Evolutionary conservation across 805 yeast species (phyloP).

Genomic region (Wilhelminamyces savonicus): DNA sequence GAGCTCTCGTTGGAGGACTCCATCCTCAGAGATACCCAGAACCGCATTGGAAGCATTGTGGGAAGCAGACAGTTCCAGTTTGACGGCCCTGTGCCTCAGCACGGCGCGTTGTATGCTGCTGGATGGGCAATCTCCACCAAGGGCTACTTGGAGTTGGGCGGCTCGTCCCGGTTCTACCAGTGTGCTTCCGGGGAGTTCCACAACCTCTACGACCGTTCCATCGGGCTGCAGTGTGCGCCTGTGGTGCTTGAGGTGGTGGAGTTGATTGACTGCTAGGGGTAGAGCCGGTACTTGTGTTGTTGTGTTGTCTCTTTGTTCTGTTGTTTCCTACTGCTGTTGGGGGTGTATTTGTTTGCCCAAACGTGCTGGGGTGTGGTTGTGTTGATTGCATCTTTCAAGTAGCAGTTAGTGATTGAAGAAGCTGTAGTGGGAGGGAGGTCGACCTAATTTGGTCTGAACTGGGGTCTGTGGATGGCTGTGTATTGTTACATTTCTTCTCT

Average conservation of each 20-base stretch:
- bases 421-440: too few relatives aligned
- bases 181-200: constrained; percentile 35
- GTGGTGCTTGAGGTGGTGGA: constrained; percentile 33
- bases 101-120: constrained; percentile 31
- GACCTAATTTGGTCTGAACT: too few relatives aligned
- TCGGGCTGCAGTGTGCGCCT: constrained; percentile 30
- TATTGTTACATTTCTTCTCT: too few relatives aligned
- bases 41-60: constrained; percentile 33
- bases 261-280: constrained; percentile 19
- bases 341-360: too few relatives aligned
- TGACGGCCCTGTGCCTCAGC: constrained; percentile 36
- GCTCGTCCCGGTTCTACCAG: constrained; percentile 26
- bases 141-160: constrained; percentile 30
- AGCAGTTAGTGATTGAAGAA: too few relatives aligned
- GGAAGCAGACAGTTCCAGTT: constrained; percentile 33
- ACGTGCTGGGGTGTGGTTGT: too few relatives aligned
- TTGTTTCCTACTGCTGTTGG: too few relatives aligned
- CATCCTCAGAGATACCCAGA: constrained; percentile 22
- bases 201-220: constrained; percentile 28
- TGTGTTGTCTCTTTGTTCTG: too few relatives aligned
- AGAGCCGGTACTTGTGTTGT: too few relatives aligned
- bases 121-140: constrained; percentile 31
- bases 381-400: too few relatives aligned
- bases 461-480: too few relatives aligned
- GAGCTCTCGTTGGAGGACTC: constrained; percentile 24